These are phyloP conservation scores for Megacollybia marginata DNA, from an alignment of 768 basidiomycete genomes.

Conservation along the genomic window DNA sequence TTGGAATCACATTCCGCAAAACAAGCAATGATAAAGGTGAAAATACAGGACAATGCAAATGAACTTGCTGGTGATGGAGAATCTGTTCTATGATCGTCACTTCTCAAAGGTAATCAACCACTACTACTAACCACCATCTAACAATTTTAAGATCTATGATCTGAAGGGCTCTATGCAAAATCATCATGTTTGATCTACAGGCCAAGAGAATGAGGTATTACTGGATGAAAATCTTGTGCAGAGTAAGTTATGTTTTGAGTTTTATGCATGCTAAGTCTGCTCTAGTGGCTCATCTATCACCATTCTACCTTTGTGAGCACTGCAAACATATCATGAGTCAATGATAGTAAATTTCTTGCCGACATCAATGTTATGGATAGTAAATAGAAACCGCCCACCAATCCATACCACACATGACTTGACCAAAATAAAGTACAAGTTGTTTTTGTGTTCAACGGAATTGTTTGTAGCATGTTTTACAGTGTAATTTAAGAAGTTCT, in stretches of 20 bases:
- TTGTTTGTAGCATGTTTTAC: no score
- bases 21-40: slow-evolving; percentile 62
- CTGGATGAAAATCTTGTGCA: slow-evolving; percentile 95
- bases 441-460: no score
- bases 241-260: slow-evolving; percentile 41
- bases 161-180: slow-evolving; percentile 95
- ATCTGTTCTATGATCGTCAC: slow-evolving; percentile 86
- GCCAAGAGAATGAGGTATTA: slow-evolving; percentile 86
- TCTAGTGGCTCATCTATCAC: slow-evolving; percentile 77
- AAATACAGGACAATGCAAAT: slow-evolving; percentile 81
- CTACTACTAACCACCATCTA: neutral
- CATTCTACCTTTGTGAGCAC: slow-evolving; percentile 95
- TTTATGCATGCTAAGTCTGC: slow-evolving; percentile 2
- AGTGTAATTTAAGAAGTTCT: no score
- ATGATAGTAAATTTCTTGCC: slow-evolving; percentile 92
- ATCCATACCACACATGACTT: no score
- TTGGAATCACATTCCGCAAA: slow-evolving; percentile 79
- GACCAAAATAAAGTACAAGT: no score
- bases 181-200: slow-evolving; percentile 86
- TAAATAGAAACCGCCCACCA: no score
- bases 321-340: slow-evolving; percentile 89
- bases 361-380: slow-evolving; percentile 93
- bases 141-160: slow-evolving; percentile 73
- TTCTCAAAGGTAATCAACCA: slow-evolving; percentile 66
- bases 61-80: slow-evolving; percentile 98